phyloP scores from a whole-genome alignment of 305 asterid genomes.

The Stenogyne calaminthoides region DNA sequence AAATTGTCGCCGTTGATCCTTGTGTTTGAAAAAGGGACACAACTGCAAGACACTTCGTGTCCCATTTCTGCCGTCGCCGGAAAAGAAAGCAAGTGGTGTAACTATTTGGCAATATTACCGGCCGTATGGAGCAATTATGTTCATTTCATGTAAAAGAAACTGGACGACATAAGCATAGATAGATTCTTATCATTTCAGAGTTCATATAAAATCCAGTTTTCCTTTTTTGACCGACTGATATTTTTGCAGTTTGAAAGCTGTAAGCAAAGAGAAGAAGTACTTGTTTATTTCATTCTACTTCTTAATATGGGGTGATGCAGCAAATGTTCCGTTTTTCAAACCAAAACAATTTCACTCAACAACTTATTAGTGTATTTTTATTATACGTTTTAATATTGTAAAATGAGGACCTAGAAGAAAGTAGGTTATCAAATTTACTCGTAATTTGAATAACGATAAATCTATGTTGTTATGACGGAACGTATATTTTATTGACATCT shows the following conservation, averaged over 20 bases:
- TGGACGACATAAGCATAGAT: constrained; percentile 19
- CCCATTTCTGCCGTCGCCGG: no score
- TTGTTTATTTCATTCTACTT: constrained; percentile 78
- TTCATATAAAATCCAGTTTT: constrained; percentile 23
- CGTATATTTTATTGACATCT: no score
- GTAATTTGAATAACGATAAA: no score
- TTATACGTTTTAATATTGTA: no score
- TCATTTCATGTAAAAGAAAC: constrained; percentile 10
- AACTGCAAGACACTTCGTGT: no score
- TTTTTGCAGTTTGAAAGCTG: constrained; percentile 72
- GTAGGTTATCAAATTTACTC: no score
- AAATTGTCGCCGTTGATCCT: no score
- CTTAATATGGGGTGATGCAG: constrained; percentile 98
- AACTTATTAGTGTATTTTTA: no score
- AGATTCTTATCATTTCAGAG: constrained; percentile 18
- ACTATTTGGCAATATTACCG: constrained; percentile 69
- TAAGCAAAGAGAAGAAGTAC: constrained; percentile 91
- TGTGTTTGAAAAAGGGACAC: no score
- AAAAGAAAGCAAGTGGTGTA: constrained; percentile 52
- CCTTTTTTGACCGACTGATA: constrained; percentile 16
- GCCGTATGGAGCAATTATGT: constrained; percentile 95
- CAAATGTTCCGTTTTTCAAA: constrained; percentile 78
- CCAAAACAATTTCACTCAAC: no score
- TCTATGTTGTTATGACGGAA: no score
- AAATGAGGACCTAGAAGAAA: no score